Evolutionary conservation across 306 rosid genomes (phyloP), one percentile per base, ranked within the genome.

Genomic region (Bauhinia variegata): DNA sequence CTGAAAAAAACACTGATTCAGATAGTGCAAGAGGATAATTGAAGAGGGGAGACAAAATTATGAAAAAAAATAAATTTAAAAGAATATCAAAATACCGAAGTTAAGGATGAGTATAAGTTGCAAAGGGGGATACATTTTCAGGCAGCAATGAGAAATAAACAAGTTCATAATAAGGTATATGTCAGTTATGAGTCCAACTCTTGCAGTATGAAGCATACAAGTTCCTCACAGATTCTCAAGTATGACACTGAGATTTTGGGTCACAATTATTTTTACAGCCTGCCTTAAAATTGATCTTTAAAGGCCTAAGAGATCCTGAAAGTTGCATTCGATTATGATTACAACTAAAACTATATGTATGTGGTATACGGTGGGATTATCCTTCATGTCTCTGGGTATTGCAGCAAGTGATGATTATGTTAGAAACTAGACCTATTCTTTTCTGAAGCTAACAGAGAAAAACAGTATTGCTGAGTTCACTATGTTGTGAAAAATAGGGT

Each of bases 1-100:
- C 98, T 92, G 95, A 70, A 79, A 55, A 75, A 8, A 47, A 16
- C 6, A 13, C 61, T 5, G 23, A 62, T 55, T 82, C 49, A 72
- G 72, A 57, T 18, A 39, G 30, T n/a, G 52, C 36, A 48, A 63
- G 14, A 47, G 68, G 51, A 43, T 44, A 49, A 1, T 39, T 49
- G 52, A 48, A 54, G 58, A 28, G 31, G 6, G 8, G 30, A 43
- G 3, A 37, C 30, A 13, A 67, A 57, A 52, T 51, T n/a, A n/a
- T n/a, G n/a, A n/a, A n/a, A 53, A 71, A 67, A 36, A 55, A 32
- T 38, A 39, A n/a, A n/a, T n/a, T n/a, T n/a, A n/a, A 11, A 46
- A 13, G 57, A 14, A 43, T 15, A 13, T 31, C 53, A 75, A 39
- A 62, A 69, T 46, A 48, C 30, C 53, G 44, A 54, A 68, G 37